Evolutionary conservation across 108 stramenopile species (phyloP).

Genomic region (Pseudonitzschia multistriata): DNA sequence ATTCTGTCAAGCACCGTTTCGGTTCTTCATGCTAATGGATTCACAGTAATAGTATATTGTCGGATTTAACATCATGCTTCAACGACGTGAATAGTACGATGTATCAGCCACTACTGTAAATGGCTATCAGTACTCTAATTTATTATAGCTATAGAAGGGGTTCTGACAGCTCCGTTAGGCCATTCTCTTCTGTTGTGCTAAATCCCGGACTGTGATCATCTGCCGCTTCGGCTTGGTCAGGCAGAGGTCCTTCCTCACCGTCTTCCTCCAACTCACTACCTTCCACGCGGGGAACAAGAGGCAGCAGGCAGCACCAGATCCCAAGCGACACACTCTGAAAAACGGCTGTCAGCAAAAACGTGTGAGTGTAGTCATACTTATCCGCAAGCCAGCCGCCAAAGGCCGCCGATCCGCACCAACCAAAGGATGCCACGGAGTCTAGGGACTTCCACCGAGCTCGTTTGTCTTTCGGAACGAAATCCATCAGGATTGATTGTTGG

Average conservation of each 20-base stretch:
- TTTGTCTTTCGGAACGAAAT: constrained; percentile 55
- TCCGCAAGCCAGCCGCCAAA: constrained; percentile 68
- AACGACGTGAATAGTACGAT: neutral
- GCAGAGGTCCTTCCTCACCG: neutral
- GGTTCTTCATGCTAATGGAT: too few relatives aligned
- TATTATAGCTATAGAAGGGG: neutral
- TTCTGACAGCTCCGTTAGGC: neutral
- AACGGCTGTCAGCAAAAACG: constrained; percentile 3
- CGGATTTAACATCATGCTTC: neutral
- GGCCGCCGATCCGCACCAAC: constrained; percentile 79
- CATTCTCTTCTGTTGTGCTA: neutral
- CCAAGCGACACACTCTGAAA: neutral
- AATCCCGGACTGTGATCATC: neutral
- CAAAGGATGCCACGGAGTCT: constrained; percentile 60
- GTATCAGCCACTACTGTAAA: neutral
- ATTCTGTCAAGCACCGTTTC: too few relatives aligned
- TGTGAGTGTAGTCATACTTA: constrained; percentile 56
- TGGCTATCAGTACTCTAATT: too few relatives aligned
- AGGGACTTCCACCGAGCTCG: constrained; percentile 68
- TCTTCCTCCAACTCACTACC: constrained; percentile 3
- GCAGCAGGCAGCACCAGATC: constrained; percentile 11
- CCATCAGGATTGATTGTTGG: constrained; percentile 62
- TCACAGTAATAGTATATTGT: too few relatives aligned
- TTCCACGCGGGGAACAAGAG: constrained; percentile 51
- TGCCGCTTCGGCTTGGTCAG: too few relatives aligned